Base-by-base conservation (phyloP, 1,139 yeast genomes). In the Hyphopichia khmerensis region DNA sequence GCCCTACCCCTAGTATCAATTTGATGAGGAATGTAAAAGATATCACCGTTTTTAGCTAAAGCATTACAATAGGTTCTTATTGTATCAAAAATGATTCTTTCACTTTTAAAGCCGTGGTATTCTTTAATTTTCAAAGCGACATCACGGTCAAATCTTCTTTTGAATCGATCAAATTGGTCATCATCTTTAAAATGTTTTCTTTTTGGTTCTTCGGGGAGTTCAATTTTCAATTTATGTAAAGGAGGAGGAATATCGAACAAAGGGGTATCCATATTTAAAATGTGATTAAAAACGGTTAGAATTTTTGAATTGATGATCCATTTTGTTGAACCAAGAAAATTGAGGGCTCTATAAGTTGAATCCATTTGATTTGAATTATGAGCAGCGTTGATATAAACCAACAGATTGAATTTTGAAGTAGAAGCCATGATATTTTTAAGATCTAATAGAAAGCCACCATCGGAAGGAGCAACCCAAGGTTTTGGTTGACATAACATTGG, bases 1-100 rank as follows among this genome's bases (percentile, higher is more conserved):
- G 67, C 66, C 27, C 79, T 50, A 4, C 78, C 77, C 41, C 79
- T 53, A 42, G 72, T 72, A 47, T 73, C 79, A 31, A 69, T 50
- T 13, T 56, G 50, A 46, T 72, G 75, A 3, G 77, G 76, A 33
- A 68, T 57, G 48, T 60, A 73, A n/a, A 73, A 46, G 26, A 63
- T 52, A 35, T 69, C 74, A 7, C 75, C 76, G 47, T 64, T 65
- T 16, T 48, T 47, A 13, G 55, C 59, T 37, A 60, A 62, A 0
- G 69, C 57, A 17, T 59, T 57, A 3, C 68, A 66, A 5, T 67
- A 43, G 29, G 43, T 32, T n/a, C 45, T 49, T 1, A 63, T 44
- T 44, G 55, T 46, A 21, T 62, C 56, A 41, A 55, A 58, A 35
- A 55, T 56, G 6, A 50, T 45, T 24, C 75, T 47, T 27, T 51